These are phyloP conservation scores for Boletus rubroflammeus DNA, from an alignment of 768 basidiomycete genomes.

Conservation along the genomic window DNA sequence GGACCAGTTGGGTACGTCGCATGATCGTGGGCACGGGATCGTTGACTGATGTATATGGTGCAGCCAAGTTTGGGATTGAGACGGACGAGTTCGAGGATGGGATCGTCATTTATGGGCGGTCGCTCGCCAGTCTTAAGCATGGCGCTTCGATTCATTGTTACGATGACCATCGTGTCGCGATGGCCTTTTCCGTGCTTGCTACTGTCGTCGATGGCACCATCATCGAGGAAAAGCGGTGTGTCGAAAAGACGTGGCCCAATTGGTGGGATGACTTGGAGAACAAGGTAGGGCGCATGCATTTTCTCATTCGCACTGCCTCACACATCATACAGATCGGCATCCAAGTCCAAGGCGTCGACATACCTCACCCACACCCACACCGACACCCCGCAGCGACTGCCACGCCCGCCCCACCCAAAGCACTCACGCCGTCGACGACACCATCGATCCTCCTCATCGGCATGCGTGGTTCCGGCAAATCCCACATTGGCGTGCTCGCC, in stretches of 20 bases:
- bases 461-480: slow-evolving; percentile 98
- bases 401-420: slow-evolving; percentile 28
- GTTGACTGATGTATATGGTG: not conserved
- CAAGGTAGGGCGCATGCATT: slow-evolving; percentile 54
- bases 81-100: slow-evolving; percentile 93
- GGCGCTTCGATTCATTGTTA: slow-evolving; percentile 92
- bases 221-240: slow-evolving; percentile 94
- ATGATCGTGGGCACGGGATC: too few species aligned
- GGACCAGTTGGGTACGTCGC: slow-evolving; percentile 75
- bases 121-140: slow-evolving; percentile 53
- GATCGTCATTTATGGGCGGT: slow-evolving; percentile 81
- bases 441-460: slow-evolving; percentile 79
- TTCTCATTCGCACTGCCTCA: not conserved
- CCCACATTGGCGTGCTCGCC: slow-evolving; percentile 78
- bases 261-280: slow-evolving; percentile 99
- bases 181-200: slow-evolving; percentile 93
- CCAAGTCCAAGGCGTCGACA: slow-evolving; percentile 79
- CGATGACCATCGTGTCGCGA: slow-evolving; percentile 97
- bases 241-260: slow-evolving; percentile 99
- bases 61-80: slow-evolving; percentile 92
- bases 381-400: slow-evolving; percentile 38
- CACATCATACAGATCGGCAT: slow-evolving; percentile 70
- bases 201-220: slow-evolving; percentile 69
- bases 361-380: slow-evolving; percentile 41
- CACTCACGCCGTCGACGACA: slow-evolving; percentile 30